Percentiles rank a stretch among this genome's conserved stretches.
These are phyloP conservation scores for slime mould (Dictyostelium discoideum) DNA, from an alignment of 78 protist genomes.

Conservation along the genomic window dicty_2.7 NC_007089.4:4470501-4471000, in stretches of 20 bases:
- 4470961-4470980: neutral
- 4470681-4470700: neutral
- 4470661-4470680: neutral
- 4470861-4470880: neutral
- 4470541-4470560: neutral
- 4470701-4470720: neutral
- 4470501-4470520: no score
- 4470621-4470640: constrained; percentile 39
- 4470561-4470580: constrained; percentile 10
- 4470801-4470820: neutral
- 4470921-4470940: neutral
- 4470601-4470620: constrained; percentile 11
- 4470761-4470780: neutral
- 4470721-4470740: neutral
- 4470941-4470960: neutral
- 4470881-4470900: neutral
- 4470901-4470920: neutral
- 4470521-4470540: neutral
- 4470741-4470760: neutral
- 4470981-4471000: constrained; percentile 2
- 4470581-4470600: neutral
- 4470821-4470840: neutral
- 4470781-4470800: neutral
- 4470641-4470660: constrained; percentile 38
- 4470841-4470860: neutral